These are phyloP conservation scores for Pleurostoma richardsiae DNA, from an alignment of 2,329 filamentous ascomycete species.

Conservation along the genomic window DNA sequence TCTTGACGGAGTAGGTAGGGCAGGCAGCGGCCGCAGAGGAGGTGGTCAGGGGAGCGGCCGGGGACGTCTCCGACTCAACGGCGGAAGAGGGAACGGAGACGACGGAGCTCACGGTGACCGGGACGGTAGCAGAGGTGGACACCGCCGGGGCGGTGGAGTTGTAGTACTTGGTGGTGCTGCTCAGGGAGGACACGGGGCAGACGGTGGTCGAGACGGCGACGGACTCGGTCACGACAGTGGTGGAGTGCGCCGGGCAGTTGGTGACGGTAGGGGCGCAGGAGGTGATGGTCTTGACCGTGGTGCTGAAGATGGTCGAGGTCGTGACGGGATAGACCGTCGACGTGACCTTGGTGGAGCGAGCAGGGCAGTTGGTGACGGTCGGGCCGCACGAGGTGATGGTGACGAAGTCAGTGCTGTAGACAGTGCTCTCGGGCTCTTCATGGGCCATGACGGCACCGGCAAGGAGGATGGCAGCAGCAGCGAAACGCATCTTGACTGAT, in stretches of 20 bases:
- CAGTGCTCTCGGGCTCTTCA: slow-evolving; percentile 28
- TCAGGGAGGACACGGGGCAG: slow-evolving; percentile 21
- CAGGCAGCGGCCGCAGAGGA: slow-evolving; percentile 12
- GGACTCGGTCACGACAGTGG: slow-evolving; percentile 29
- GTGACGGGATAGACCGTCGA: slow-evolving; percentile 25
- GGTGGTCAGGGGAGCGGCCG: slow-evolving; percentile 8
- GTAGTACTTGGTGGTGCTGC: neutral
- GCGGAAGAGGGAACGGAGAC: slow-evolving; percentile 19
- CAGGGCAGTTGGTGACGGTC: slow-evolving; percentile 47
- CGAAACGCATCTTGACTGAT: slow-evolving; percentile 59
- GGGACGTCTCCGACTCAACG: slow-evolving; percentile 12
- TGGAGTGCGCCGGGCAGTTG: slow-evolving; percentile 41
- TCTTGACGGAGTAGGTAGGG: slow-evolving; percentile 37
- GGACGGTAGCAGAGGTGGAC: slow-evolving; percentile 11
- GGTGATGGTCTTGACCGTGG: slow-evolving; percentile 58
- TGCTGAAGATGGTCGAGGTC: slow-evolving; percentile 50
- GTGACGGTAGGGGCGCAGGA: slow-evolving; percentile 50
- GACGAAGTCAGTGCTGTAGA: slow-evolving; percentile 54
- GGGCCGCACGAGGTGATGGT: slow-evolving; percentile 57
- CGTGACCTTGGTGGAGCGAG: slow-evolving; percentile 18
- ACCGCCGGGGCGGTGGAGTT: slow-evolving; percentile 24
- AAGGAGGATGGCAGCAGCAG: slow-evolving; percentile 44
- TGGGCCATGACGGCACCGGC: slow-evolving; percentile 35
- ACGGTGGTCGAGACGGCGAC: slow-evolving; percentile 39
- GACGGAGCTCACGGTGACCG: slow-evolving; percentile 9